These are phyloP conservation scores for Geoglossum cookeanum DNA, from an alignment of 2,329 filamentous ascomycete species.

Conservation along the genomic window DNA sequence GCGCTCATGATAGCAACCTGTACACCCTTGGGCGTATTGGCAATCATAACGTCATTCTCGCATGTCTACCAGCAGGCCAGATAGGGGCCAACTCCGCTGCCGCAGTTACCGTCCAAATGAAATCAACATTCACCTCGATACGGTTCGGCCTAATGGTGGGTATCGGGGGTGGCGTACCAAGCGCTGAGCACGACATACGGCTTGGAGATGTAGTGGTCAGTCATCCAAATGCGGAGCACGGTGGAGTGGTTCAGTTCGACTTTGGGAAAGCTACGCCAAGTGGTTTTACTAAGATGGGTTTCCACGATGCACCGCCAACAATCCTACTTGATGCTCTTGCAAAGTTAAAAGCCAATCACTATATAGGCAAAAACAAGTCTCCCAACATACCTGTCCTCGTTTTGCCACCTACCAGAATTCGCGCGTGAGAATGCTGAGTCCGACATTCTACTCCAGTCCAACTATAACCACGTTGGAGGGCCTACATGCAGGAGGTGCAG, in stretches of 20 bases:
- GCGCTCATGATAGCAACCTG: too few species aligned
- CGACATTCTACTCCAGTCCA: conserved; percentile 3
- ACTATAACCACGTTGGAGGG: conserved; percentile 3
- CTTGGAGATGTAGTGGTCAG: too few species aligned
- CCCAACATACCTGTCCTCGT: background rate
- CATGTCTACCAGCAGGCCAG: too few species aligned
- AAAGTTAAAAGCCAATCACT: conserved; percentile 2
- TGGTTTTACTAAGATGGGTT: background rate
- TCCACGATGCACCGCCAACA: conserved; percentile 1
- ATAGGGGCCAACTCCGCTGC: too few species aligned
- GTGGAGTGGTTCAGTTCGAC: conserved; percentile 4
- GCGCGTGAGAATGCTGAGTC: background rate
- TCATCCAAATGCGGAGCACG: too few species aligned
- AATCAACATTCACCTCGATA: too few species aligned
- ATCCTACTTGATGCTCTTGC: background rate
- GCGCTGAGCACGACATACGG: too few species aligned
- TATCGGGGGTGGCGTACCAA: too few species aligned
- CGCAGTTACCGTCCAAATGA: too few species aligned
- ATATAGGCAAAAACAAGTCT: background rate
- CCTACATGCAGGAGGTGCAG: background rate
- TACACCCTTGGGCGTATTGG: too few species aligned
- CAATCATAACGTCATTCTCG: too few species aligned
- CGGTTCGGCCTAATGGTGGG: too few species aligned
- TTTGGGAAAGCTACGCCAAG: background rate
- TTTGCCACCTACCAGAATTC: background rate